Evolutionary conservation across 805 yeast genomes (phyloP).

Genomic region (Hanseniaspora jakobsenii): DNA sequence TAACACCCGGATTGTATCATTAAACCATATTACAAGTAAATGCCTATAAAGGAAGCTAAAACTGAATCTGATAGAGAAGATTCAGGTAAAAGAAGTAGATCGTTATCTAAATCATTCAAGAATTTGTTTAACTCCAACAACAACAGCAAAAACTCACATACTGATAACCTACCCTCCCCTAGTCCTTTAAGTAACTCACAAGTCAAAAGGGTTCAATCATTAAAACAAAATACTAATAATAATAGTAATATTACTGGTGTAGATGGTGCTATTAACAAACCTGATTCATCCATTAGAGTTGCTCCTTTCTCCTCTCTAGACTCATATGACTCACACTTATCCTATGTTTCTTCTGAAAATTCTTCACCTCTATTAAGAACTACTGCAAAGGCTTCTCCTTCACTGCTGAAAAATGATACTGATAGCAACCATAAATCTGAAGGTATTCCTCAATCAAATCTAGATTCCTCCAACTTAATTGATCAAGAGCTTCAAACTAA

Average conservation of each 20-base stretch:
- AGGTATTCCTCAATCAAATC: no score
- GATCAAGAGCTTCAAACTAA: constrained; percentile 2
- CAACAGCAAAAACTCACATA: no score
- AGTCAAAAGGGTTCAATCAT: no score
- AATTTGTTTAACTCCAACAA: constrained; percentile 20
- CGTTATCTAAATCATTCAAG: constrained; percentile 24
- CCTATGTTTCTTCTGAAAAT: background rate
- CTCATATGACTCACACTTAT: background rate
- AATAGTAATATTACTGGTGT: no score
- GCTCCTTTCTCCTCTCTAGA: background rate
- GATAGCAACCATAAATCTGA: no score
- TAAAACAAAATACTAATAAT: no score
- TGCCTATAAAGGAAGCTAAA: constrained; percentile 3
- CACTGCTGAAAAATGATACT: background rate
- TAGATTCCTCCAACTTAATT: no score
- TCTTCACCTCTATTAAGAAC: background rate
- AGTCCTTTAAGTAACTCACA: background rate
- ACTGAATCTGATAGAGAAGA: constrained; percentile 4
- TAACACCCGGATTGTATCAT: no score
- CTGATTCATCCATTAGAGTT: no score
- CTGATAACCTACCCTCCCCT: no score
- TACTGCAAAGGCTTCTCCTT: background rate
- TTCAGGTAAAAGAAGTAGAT: constrained; percentile 20
- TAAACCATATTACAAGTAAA: no score
- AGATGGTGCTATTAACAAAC: no score